Base-by-base conservation (phyloP, 140 eudicot genomes). In the Ambrosia hybrid region DNA sequence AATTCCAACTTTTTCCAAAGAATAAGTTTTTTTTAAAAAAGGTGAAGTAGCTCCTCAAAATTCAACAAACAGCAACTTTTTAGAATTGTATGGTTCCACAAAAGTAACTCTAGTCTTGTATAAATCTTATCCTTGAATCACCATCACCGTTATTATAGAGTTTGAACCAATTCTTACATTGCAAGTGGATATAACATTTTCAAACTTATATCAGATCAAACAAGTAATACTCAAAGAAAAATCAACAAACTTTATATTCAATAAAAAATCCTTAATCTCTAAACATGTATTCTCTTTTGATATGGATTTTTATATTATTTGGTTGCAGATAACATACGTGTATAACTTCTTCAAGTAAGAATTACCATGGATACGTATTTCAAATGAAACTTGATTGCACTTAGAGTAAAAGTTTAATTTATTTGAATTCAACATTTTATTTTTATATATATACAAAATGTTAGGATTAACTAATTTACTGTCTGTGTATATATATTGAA, bases 181-280 rank as follows among this genome's bases (percentile, higher is more conserved):
- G 55, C 55, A 49, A 49, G n/a, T 49, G 13, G 55, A 49, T 49
- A 11, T 8, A 13, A 49, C 0, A 8, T 10, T 49, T 57, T 57
- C 63, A 57, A 57, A 57, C 13, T 57, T 21, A 4, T 57, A 57
- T 57, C 34, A 9, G 37, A 55, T 55, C 30, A 15, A 55, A 57
- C 62, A 57, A 21, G 2, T 21, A 57, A 21, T 57, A 21, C 38
- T 30, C 34, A 9, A 57, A 57, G 63, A 16, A 57, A 57, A 21
- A 57, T 57, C 43, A 59, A 59, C 65, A 9, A 30, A 59, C 65
- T 59, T 59, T 59, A 59, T 2, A 59, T 59, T 15, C 41, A 59
- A 26, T 59, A 41, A 59, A 30, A 34, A 59, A 30, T 10, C 16
- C 41, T 59, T 59, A 43, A 43, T 43, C 48, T 59, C 10, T 6